Percentiles rank a stretch among this genome's conserved stretches.
These are phyloP conservation scores for Shiraia bambusicola DNA, from an alignment of 2,329 filamentous ascomycete genomes.

Conservation along the genomic window DNA sequence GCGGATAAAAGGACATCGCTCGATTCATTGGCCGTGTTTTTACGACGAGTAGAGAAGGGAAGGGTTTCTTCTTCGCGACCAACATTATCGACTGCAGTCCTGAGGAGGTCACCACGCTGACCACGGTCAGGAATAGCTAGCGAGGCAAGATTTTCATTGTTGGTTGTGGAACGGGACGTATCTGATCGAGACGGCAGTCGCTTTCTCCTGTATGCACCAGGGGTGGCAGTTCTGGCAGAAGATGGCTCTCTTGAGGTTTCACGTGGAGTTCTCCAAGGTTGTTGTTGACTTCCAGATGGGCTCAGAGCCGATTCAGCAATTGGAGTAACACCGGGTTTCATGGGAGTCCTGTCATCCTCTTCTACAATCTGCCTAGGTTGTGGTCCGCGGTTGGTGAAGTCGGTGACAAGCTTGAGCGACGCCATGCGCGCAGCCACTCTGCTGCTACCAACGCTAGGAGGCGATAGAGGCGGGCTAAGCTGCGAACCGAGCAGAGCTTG, in stretches of 20 bases:
- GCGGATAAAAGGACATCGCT: constrained; percentile 51
- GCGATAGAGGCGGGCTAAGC: constrained; percentile 72
- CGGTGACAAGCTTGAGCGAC: constrained; percentile 86
- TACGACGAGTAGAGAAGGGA: constrained; percentile 38
- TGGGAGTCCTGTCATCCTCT: constrained; percentile 69
- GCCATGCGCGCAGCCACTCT: constrained; percentile 73
- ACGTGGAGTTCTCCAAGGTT: constrained; percentile 42
- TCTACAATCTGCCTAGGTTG: constrained; percentile 63
- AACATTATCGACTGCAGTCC: constrained; percentile 43
- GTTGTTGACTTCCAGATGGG: constrained; percentile 57
- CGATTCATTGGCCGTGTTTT: constrained; percentile 58
- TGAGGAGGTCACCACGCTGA: constrained; percentile 33
- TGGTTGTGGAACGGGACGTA: constrained; percentile 32
- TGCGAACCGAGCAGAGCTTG: constrained; percentile 54
- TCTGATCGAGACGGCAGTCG: constrained; percentile 57
- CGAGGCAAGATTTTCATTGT: constrained; percentile 37
- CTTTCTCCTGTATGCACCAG: constrained; percentile 67
- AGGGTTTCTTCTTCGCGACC: constrained; percentile 46
- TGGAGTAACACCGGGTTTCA: constrained; percentile 79
- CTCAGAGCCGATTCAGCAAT: constrained; percentile 71
- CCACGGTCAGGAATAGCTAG: constrained; percentile 41
- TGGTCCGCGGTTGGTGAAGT: constrained; percentile 63
- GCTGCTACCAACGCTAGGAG: constrained; percentile 60
- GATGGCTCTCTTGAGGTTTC: constrained; percentile 47
- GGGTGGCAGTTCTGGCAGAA: constrained; percentile 54